A percentile compares a stretch with the other conserved stretches of the same genome.
These are phyloP conservation scores for Colletotrichum noveboracense DNA, from an alignment of 2,329 filamentous ascomycete genomes.

Conservation along the genomic window DNA sequence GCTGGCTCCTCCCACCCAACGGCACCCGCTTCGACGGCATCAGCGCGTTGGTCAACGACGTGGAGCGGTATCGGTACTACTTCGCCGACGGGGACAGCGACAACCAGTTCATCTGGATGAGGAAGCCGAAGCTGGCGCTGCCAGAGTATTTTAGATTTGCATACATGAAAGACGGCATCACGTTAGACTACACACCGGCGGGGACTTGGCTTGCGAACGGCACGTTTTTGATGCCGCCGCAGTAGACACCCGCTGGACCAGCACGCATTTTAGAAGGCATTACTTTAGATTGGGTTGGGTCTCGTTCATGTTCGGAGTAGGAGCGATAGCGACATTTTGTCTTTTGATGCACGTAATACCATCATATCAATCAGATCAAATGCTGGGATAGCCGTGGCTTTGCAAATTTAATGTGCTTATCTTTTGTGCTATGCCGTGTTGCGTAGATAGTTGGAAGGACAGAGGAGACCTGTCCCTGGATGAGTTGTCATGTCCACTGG, in stretches of 20 bases:
- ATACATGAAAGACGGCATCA: slow-evolving; percentile 13
- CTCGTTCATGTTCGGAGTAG: background rate
- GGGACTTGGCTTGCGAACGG: slow-evolving; percentile 17
- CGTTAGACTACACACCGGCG: slow-evolving; percentile 8
- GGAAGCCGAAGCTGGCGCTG: slow-evolving; percentile 3
- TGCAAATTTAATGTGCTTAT: background rate
- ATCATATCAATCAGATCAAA: background rate
- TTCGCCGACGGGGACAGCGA: slow-evolving; percentile 54
- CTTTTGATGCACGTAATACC: background rate
- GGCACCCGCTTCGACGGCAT: slow-evolving; percentile 70
- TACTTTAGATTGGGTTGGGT: background rate
- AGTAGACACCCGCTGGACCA: background rate
- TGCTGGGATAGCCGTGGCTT: background rate
- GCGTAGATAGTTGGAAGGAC: too few relatives aligned
- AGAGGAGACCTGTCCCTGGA: too few relatives aligned
- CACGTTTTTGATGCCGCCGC: background rate
- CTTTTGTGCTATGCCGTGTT: background rate
- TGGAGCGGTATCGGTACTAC: slow-evolving; percentile 79
- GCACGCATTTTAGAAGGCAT: background rate
- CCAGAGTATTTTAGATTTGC: slow-evolving; percentile 19
- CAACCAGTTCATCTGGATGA: slow-evolving; percentile 7
- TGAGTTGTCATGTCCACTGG: background rate
- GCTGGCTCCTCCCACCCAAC: slow-evolving; percentile 47
- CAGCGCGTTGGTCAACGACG: slow-evolving; percentile 83
- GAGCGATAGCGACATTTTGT: background rate